Base-by-base conservation (phyloP, 345 rosid genomes). In the Abelmoschus esculentus region DNA sequence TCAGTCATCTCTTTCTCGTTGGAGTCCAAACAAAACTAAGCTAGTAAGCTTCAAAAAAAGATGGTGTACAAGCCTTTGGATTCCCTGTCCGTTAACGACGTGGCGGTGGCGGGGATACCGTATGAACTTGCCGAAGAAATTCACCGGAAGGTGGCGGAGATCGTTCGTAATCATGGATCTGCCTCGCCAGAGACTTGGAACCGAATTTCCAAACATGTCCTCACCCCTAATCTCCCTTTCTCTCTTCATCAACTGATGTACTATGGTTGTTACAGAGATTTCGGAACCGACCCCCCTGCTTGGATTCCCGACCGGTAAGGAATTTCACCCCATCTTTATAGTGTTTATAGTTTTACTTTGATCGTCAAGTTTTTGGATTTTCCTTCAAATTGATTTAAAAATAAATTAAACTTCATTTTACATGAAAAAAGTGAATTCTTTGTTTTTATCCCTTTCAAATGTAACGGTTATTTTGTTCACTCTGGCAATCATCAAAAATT, bases 251-350 rank as follows among this genome's bases (percentile, higher is more conserved):
- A 84, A 85, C 77, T 88, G 87, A 66, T 95, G 88, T 91, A 81
- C 77, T 86, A 95, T 18, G 93, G 90, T 70, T 90, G 99, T 79
- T 91, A 82, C 82, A 81, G 69, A 70, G 84, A 88, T 74, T 91
- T 83, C 71, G 96, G 97, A 54, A 79, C 92, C 73, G 96, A 91
- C 74, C 96, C 96, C 4, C 93, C 97, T 36, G 93, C 96, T 67
- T 95, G 99, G 99, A 65, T 84, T 18, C 97, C 96, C 72, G 86
- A 88, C 77, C 87, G 83, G 99, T 95, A 84, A 56, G 79, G 60
- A 4, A 12, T 12, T 70, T 15, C 1, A 1, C 18, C 29, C 22
- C 9, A 31, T 22, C 18, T 1, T 46, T 38, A 60, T 58, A 10
- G 0, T 15, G 3, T 14, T 53, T 53, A 7, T 26, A 13, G 4